Base-by-base conservation (phyloP, 148 eudicot species). In the Arctostaphylos glauca region DNA sequence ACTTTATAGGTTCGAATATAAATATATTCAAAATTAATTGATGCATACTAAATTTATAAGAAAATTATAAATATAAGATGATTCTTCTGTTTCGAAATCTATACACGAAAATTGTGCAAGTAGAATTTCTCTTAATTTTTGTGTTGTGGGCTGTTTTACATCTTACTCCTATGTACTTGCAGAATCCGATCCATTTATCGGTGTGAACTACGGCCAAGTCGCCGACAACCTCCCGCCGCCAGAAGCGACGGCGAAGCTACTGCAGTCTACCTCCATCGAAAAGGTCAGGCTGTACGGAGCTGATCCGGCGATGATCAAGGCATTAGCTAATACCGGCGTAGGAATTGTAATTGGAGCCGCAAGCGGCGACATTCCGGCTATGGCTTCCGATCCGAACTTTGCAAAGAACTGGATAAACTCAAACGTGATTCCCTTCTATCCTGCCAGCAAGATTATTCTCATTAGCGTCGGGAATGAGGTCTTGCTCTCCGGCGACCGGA, bases 181-280 rank as follows among this genome's bases (percentile, higher is more conserved):
- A 95, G 94, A 83, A 58, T 86, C 92, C 14, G 89, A 95, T 59
- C 87, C 97, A 7, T 95, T 88, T 84, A 80, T 96, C 50, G 99
- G 99, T 31, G 90, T 96, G 75, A 96, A 96, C 87, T 93, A 94
- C 62, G 99, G 99, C 2, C 83, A 84, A 48, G 87, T 96, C 16
- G 99, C 96, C 18, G 94, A 94, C 88, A 96, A 96, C 80, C 92
- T 96, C 2, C 99, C 99, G 41, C 92, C 98, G 59, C 92, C 97
- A 25, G 88, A 82, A 15, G 86, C 87, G 7, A 93, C 97, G 9
- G 97, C 81, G 25, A 93, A 91, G 83, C 95, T 96, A 0, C 81
- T 96, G 46, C 85, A 87, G 79, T 86, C 98, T 5, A 92, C 94
- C 5, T 68, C 91, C 77, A 93, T 96, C 82, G 79, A 89, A 64